A percentile compares a stretch with the other conserved stretches of the same genome.
Evolutionary conservation across 768 basidiomycete species (phyloP).

Genomic region (Cyclocybe cylindracea): DNA sequence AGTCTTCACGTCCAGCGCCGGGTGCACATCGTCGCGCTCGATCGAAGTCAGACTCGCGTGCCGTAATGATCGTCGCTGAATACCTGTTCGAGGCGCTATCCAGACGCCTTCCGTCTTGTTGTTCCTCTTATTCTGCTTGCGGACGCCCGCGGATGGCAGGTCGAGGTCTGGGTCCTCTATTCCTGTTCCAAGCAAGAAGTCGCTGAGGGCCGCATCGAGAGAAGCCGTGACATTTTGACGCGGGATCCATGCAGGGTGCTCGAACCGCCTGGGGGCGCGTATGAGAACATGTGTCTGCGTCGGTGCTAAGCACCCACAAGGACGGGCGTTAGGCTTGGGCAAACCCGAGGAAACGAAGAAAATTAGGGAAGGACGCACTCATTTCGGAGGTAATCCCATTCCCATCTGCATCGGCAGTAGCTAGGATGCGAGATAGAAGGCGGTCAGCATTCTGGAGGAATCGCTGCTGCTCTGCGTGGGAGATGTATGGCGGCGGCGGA

Average conservation of each 20-base stretch:
- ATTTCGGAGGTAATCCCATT: conserved; percentile 39
- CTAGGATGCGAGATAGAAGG: conserved; percentile 36
- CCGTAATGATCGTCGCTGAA: conserved; percentile 5
- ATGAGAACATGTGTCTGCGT: conserved; percentile 48
- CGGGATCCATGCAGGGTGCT: conserved; percentile 48
- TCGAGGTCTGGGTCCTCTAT: conserved; percentile 3
- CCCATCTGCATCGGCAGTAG: conserved; percentile 30
- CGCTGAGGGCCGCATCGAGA: conserved; percentile 38
- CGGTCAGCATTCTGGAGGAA: conserved; percentile 35
- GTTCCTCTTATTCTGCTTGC: conserved; percentile 18
- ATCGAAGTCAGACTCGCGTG: not conserved
- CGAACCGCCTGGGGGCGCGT: conserved; percentile 47
- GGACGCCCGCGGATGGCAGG: not conserved
- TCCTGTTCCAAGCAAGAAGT: conserved; percentile 40
- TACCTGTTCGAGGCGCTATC: conserved; percentile 34
- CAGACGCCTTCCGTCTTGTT: conserved; percentile 48
- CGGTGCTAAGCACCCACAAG: conserved; percentile 29
- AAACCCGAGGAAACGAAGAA: not conserved
- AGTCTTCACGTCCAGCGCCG: not conserved
- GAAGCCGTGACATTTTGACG: conserved; percentile 40
- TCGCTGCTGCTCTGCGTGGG: conserved; percentile 30
- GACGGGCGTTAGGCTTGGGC: not conserved
- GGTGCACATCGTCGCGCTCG: conserved; percentile 10
- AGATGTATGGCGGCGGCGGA: conserved; percentile 15
- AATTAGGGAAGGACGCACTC: conserved; percentile 16